phyloP scores from a whole-genome alignment of 306 rosid genomes.

The Prosopis cineraria region DNA sequence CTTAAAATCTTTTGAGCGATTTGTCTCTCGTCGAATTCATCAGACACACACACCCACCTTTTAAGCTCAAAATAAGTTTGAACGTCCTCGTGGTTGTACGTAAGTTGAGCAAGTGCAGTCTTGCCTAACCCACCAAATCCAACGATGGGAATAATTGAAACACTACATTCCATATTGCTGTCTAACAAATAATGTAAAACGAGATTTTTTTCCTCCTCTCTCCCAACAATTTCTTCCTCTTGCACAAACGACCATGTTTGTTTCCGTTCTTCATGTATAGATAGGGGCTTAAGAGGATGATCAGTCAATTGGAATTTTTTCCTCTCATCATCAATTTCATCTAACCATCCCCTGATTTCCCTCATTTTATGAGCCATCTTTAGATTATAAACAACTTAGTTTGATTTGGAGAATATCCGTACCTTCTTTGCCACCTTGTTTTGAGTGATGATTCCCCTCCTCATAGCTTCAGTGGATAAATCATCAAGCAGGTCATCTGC shows the following conservation, averaged over 20 bases:
- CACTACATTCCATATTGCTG: slow-evolving; percentile 1
- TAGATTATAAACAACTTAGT: slow-evolving; percentile 7
- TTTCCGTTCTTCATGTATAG: not conserved
- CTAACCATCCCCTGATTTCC: slow-evolving; percentile 28
- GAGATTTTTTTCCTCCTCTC: slow-evolving; percentile 27
- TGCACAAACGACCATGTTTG: slow-evolving; percentile 44
- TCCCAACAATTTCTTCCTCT: slow-evolving; percentile 37
- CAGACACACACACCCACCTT: slow-evolving; percentile 52
- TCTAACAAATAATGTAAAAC: slow-evolving; percentile 5
- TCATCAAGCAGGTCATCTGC: slow-evolving; percentile 46
- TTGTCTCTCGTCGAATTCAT: slow-evolving; percentile 40
- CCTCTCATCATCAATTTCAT: slow-evolving; percentile 28
- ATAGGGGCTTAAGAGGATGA: not conserved
- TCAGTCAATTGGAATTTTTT: slow-evolving; percentile 14
- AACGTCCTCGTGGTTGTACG: slow-evolving; percentile 24
- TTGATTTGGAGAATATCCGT: slow-evolving; percentile 23
- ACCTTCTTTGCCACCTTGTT: not conserved
- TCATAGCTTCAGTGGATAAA: slow-evolving; percentile 15
- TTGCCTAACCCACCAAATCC: slow-evolving; percentile 56
- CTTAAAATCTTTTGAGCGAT: slow-evolving; percentile 36
- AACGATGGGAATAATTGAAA: slow-evolving; percentile 38
- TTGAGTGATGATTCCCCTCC: slow-evolving; percentile 4
- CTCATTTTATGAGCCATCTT: slow-evolving; percentile 34
- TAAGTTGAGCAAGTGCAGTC: slow-evolving; percentile 49
- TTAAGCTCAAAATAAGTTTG: slow-evolving; percentile 21